Base-by-base conservation (phyloP, 2,329 filamentous ascomycete species). In the Leptographium lundbergii region DNA sequence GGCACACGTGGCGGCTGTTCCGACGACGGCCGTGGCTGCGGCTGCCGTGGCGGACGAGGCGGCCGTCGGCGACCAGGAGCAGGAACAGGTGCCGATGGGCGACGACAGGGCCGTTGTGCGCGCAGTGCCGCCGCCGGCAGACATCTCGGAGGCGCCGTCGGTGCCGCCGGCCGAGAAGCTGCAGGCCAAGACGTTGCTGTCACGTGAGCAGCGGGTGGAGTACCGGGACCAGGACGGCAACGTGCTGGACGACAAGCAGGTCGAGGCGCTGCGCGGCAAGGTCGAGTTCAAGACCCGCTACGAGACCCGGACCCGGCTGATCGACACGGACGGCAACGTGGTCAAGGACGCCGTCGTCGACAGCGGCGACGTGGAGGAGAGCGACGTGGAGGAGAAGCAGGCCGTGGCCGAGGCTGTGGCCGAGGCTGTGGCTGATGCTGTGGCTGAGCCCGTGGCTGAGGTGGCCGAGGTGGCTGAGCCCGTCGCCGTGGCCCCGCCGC, bases 181-280 rank as follows among this genome's bases (percentile, higher is more conserved):
- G 59, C 66, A 9, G 11, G 22, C 4, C 1, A 25, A 56, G 25
- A 42, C n/a, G 22, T 11, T 83, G 4, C 59, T 84, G 51, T 73
- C 72, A 50, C 75, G 84, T 58, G 88, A 95, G 72, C 88, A 96
- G 74, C 87, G 86, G 65, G 77, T 97, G 54, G 94, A 97, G 74
- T 99, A 96, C 74, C 88, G 94, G 58, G 94, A 97, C 71, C 89
- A 96, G 72, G 80, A 95, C 66, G 94, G 94, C 64, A 96, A 96
- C 68, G 71, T 97, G 36, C 81, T 99, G 36, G 77, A 92, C 68
- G 84, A 87, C 58, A 88, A 91, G 68, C 83, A 96, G 70, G 91
- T 99, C 61, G 83, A 87, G 67, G 82, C 81, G 24, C 82, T 99
- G 36, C 82, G 92, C 71, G 94, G 92, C 67, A 95, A 96, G 73